phyloP scores from a whole-genome alignment of 257 asterid species.

The Solanum pinnatisectum region DNA sequence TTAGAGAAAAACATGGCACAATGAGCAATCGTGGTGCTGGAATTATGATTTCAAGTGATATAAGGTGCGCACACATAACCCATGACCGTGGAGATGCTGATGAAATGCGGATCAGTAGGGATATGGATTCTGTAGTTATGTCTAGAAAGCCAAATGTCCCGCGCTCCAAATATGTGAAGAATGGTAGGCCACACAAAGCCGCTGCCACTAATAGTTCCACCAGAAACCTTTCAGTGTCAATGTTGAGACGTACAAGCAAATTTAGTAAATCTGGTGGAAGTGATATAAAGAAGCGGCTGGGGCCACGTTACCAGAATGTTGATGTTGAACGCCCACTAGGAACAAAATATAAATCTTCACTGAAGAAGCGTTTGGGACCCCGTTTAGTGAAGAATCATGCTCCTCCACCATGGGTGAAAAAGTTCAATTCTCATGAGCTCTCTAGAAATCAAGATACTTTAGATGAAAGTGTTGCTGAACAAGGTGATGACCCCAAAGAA shows the following conservation, averaged over 20 bases:
- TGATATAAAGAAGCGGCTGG: constrained; percentile 57
- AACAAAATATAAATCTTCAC: constrained; percentile 28
- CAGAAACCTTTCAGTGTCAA: constrained; percentile 12
- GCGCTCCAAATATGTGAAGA: constrained; percentile 11
- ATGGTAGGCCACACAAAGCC: constrained; percentile 11
- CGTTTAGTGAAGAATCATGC: constrained; percentile 21
- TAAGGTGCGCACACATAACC: constrained; percentile 26
- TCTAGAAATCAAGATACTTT: constrained; percentile 17
- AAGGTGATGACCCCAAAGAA: constrained; percentile 20
- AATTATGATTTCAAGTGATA: constrained; percentile 28
- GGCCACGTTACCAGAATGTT: constrained; percentile 34
- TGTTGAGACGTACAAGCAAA: constrained; percentile 11
- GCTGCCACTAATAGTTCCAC: constrained; percentile 10
- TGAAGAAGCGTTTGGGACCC: constrained; percentile 50
- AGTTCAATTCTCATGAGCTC: constrained; percentile 5
- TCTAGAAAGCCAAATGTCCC: constrained; percentile 23
- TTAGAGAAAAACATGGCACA: constrained; percentile 11
- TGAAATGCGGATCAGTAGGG: constrained; percentile 14
- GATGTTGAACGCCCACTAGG: constrained; percentile 39
- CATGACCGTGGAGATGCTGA: constrained; percentile 17
- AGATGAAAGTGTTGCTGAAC: constrained; percentile 18
- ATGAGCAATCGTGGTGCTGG: constrained; percentile 16
- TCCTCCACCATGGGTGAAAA: constrained; percentile 46
- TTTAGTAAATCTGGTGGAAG: constrained; percentile 20
- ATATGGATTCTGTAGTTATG: not conserved